Conservation (phyloP, 331 rosid species). For the Stylosanthes scabra region DNA sequence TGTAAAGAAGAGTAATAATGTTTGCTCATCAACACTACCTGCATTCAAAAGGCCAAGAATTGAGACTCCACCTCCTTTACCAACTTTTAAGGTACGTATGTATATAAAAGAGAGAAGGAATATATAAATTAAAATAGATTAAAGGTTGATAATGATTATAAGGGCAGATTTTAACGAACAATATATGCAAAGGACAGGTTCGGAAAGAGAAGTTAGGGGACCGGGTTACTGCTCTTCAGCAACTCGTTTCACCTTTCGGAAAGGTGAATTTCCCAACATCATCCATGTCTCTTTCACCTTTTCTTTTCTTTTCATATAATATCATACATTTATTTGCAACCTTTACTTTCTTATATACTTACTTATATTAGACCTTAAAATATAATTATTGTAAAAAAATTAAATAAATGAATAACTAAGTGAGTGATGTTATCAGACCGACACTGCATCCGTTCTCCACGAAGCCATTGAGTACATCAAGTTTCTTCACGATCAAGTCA, state of each 20-base stretch:
- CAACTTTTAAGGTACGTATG: conserved; percentile 79
- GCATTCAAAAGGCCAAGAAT: conserved; percentile 73
- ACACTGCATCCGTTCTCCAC: conserved; percentile 86
- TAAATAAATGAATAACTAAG: no score
- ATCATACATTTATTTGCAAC: neutral
- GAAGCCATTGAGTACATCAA: conserved; percentile 89
- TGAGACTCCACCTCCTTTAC: conserved; percentile 81
- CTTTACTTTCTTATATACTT: conserved; percentile 48
- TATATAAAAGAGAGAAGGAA: neutral
- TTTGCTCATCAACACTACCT: conserved; percentile 40
- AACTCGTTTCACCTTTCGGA: conserved; percentile 88
- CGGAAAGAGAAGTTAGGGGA: conserved; percentile 94
- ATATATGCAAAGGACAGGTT: conserved; percentile 55
- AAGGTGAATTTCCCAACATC: conserved; percentile 64
- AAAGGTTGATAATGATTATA: conserved; percentile 23
- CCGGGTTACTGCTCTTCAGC: conserved; percentile 87
- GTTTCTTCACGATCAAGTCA: conserved; percentile 87
- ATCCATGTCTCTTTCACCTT: conserved; percentile 37
- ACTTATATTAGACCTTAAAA: neutral
- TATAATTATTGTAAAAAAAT: no score
- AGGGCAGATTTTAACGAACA: conserved; percentile 17
- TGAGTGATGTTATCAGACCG: no score
- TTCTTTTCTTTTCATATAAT: conserved; percentile 8
- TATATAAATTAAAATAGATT: neutral
- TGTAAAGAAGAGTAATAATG: conserved; percentile 41